Base-by-base conservation (phyloP, 2,329 filamentous ascomycete genomes). In the Aspergillus sp. region DNA sequence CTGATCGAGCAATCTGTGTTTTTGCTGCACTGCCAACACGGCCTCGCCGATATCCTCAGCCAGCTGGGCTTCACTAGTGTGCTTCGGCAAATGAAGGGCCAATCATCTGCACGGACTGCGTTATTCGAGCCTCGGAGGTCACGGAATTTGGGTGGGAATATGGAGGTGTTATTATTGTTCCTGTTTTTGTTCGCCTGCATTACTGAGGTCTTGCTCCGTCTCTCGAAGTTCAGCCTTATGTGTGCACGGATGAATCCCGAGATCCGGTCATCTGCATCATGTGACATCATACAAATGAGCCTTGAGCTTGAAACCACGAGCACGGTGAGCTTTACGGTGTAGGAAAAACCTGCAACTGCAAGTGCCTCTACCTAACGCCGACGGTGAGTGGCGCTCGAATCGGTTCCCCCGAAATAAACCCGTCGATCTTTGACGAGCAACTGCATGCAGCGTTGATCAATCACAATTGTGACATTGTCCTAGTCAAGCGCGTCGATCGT, bases 31-130 rank as follows among this genome's bases (percentile, higher is more conserved):
- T 30, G 26, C 26, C 26, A 30, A 30, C 26, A 32, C 55, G 55
- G 55, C 50, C 50, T 44, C 55, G 30, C 55, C 55, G 55, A 57
- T 39, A 38, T 36, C 50, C 45, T 53, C 50, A 57, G 55, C 55
- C 55, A 57, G 55, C 55, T 50, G 43, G 48, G 36, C 8, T 17
- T 47, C 50, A 53, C 55, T 57, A 57, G 55, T 48, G 43, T n/a
- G 34, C 30, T 48, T 34, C 44, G 22, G 9, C 32, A 32, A 32
- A n/a, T 11, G 9, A 11, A 20, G 22, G 30, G 12, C 34, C 41
- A 53, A 53, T 53, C 15, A 53, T 3, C 22, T 24, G 42, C 50
- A n/a, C 15, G 2, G 17, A 36, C 17, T 30, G 15, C 24, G 50
- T 30, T 30, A 13, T 6, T 45, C 26, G 42, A 44, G 22, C 47